Evolutionary conservation across 2,329 filamentous ascomycete species (phyloP).

Genomic region (Cordyceps tenuipes): DNA sequence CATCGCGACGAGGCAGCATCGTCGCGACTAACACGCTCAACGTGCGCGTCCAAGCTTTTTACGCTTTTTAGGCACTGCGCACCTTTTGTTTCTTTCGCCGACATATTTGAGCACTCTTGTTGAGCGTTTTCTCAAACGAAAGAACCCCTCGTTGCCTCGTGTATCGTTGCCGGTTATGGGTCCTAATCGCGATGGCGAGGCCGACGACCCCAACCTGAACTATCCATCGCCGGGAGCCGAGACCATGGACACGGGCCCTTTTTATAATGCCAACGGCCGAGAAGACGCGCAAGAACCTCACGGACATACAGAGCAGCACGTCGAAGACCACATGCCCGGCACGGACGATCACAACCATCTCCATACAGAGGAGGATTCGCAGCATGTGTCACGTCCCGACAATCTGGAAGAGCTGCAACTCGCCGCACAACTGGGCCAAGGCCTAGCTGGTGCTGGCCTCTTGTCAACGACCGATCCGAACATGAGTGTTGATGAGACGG

Average conservation of each 20-base stretch:
- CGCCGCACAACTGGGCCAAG: slow-evolving; percentile 49
- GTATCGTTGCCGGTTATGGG: slow-evolving; percentile 20
- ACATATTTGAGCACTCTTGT: not conserved
- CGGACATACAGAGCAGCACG: slow-evolving; percentile 16
- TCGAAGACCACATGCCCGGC: slow-evolving; percentile 3
- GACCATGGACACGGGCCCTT: slow-evolving; percentile 33
- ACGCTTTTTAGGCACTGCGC: not conserved
- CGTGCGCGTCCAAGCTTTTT: slow-evolving; percentile 1
- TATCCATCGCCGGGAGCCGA: slow-evolving; percentile 41
- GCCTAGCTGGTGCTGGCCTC: slow-evolving; percentile 39
- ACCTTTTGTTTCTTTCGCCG: not conserved
- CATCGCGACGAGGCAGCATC: slow-evolving; percentile 3
- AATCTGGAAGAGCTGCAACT: slow-evolving; percentile 50
- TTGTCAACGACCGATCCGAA: slow-evolving; percentile 39
- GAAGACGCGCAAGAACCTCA: slow-evolving; percentile 25
- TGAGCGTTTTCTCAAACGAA: not conserved
- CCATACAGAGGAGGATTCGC: slow-evolving; percentile 26
- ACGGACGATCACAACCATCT: slow-evolving; percentile 22
- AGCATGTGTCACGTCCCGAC: slow-evolving; percentile 33
- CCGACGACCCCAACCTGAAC: slow-evolving; percentile 30
- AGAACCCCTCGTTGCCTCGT: not conserved
- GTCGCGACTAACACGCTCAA: slow-evolving; percentile 4
- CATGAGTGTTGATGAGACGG: slow-evolving; percentile 35
- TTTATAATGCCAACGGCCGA: slow-evolving; percentile 33
- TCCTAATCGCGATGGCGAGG: slow-evolving; percentile 26